phyloP scores from a whole-genome alignment of 805 yeast species.

The Lachancea thermotolerans region DNA sequence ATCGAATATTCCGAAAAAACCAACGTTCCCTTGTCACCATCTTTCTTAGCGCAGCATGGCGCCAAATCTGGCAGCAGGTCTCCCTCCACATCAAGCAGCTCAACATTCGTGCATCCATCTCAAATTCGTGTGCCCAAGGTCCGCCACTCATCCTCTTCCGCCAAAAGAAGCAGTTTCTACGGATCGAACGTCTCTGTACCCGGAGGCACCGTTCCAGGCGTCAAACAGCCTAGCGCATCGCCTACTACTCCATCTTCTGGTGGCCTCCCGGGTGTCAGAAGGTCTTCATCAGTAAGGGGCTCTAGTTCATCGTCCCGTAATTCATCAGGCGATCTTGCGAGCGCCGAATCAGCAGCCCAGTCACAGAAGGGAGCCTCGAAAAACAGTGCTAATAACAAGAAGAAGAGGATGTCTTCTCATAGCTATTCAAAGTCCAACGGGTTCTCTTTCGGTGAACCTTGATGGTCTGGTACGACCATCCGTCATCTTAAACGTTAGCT shows the following conservation, averaged over 20 bases:
- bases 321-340: constrained; percentile 2
- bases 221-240: constrained; percentile 3
- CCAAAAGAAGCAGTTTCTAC: constrained; percentile 24
- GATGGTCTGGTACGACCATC: neutral
- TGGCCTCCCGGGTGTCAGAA: constrained; percentile 22
- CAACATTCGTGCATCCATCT: constrained; percentile 1
- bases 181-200: constrained; percentile 11
- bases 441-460: neutral
- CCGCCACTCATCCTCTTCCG: constrained; percentile 8
- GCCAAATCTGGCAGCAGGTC: neutral
- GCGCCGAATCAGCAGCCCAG: neutral
- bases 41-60: constrained; percentile 5
- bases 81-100: neutral
- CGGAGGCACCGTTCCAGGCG: constrained; percentile 8
- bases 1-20: constrained; percentile 15
- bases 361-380: neutral
- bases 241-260: constrained; percentile 9
- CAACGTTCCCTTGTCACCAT: constrained; percentile 5
- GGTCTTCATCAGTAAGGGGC: constrained; percentile 18
- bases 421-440: neutral
- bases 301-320: constrained; percentile 5
- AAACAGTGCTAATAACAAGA: neutral
- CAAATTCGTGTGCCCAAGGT: constrained; percentile 7
- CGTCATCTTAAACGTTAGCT: neutral
- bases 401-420: constrained; percentile 2